Conservation (phyloP, 2,329 filamentous ascomycete genomes). For the Juglanconis juglandina region DNA sequence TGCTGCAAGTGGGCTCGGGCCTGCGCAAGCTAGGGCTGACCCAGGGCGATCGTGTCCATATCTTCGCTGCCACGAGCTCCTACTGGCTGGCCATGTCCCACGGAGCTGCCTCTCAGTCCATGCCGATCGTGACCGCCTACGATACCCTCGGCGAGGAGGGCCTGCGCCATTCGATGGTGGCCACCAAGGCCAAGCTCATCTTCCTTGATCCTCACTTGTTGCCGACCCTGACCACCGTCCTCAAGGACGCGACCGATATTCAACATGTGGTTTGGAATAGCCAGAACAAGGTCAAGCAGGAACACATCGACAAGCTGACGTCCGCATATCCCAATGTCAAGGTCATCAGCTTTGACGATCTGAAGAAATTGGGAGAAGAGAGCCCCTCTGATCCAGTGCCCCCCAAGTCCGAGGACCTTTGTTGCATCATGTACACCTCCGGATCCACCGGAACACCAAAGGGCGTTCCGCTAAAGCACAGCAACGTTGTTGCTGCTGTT, state of each 20-base stretch:
- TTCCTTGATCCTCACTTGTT: constrained; percentile 72
- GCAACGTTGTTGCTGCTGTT: constrained; percentile 70
- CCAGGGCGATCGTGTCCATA: constrained; percentile 68
- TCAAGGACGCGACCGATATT: constrained; percentile 49
- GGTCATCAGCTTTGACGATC: constrained; percentile 49
- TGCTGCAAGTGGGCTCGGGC: constrained; percentile 64
- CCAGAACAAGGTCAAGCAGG: constrained; percentile 49
- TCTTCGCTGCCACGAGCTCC: constrained; percentile 71
- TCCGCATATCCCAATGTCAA: constrained; percentile 45
- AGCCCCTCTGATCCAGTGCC: constrained; percentile 67
- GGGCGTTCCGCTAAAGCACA: constrained; percentile 74
- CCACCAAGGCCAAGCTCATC: constrained; percentile 69
- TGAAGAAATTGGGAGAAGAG: constrained; percentile 53
- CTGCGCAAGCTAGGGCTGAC: constrained; percentile 69
- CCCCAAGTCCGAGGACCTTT: constrained; percentile 69
- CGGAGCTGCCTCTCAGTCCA: constrained; percentile 65
- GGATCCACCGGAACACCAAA: constrained; percentile 81
- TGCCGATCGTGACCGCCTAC: constrained; percentile 81
- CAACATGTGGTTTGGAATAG: constrained; percentile 53
- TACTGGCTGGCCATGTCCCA: constrained; percentile 52
- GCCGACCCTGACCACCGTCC: constrained; percentile 51
- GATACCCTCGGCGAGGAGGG: constrained; percentile 76
- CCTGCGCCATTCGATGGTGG: constrained; percentile 68
- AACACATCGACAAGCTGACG: constrained; percentile 47
- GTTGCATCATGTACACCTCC: constrained; percentile 72